Evolutionary conservation across 2,329 filamentous ascomycete species (phyloP).

Genomic region (Thermochaetoides dissita): DNA sequence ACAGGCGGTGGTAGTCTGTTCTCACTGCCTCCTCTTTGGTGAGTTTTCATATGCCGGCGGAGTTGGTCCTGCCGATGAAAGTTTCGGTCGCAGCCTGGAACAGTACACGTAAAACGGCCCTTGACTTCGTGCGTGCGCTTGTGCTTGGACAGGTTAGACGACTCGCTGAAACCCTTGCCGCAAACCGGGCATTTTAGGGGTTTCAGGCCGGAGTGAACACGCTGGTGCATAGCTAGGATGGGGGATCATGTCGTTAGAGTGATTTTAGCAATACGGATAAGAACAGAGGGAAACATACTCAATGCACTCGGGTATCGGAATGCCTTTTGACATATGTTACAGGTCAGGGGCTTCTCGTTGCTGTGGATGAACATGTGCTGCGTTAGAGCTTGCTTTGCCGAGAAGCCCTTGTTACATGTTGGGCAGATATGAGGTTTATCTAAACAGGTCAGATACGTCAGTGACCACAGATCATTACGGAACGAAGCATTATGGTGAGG

Average conservation of each 20-base stretch:
- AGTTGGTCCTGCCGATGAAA: constrained; percentile 49
- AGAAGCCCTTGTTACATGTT: constrained; percentile 44
- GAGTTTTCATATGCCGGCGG: constrained; percentile 36
- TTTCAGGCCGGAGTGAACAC: constrained; percentile 52
- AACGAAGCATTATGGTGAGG: background rate
- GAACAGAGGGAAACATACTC: constrained; percentile 31
- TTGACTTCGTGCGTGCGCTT: constrained; percentile 44
- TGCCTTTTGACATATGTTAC: constrained; percentile 39
- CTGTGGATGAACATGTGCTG: constrained; percentile 56
- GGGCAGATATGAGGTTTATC: constrained; percentile 46
- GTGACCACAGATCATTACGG: no score
- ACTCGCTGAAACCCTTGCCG: constrained; percentile 47
- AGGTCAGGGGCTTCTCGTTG: constrained; percentile 49
- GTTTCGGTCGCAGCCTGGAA: constrained; percentile 36
- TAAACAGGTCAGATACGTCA: constrained; percentile 16
- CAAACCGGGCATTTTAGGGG: constrained; percentile 46
- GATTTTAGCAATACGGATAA: background rate
- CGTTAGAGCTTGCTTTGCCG: constrained; percentile 52
- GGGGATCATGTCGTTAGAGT: background rate
- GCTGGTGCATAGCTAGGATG: constrained; percentile 48
- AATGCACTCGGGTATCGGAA: constrained; percentile 56
- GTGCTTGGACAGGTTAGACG: constrained; percentile 53
- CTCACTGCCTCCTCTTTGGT: constrained; percentile 9
- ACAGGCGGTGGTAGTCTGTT: no score
- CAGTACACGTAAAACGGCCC: constrained; percentile 34